Evolutionary conservation across 805 yeast species (phyloP).

Genomic region (Priceomyces melissophilus): DNA sequence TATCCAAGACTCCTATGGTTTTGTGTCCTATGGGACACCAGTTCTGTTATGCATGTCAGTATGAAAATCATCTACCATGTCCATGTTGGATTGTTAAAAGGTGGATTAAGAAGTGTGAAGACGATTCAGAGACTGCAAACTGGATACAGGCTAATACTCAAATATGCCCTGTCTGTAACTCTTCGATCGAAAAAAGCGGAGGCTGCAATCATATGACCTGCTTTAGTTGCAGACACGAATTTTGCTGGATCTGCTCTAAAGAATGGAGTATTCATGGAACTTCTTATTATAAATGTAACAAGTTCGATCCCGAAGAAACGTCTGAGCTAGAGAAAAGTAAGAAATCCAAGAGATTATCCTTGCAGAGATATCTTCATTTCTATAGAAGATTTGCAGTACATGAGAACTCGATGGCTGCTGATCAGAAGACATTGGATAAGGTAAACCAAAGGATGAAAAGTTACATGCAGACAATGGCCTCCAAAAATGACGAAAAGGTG

Average conservation of each 20-base stretch:
- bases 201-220: conserved; percentile 98
- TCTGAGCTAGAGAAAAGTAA: conserved; percentile 39
- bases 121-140: conserved; percentile 82
- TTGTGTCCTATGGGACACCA: conserved; percentile 61
- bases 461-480: conserved; percentile 57
- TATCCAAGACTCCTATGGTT: conserved; percentile 57
- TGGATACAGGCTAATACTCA: conserved; percentile 88
- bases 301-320: conserved; percentile 41
- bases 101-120: conserved; percentile 79
- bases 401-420: conserved; percentile 71
- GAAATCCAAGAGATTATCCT: conserved; percentile 43
- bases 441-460: conserved; percentile 62
- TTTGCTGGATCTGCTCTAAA: conserved; percentile 90
- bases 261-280: conserved; percentile 71
- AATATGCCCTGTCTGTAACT: conserved; percentile 77
- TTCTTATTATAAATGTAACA: conserved; percentile 63
- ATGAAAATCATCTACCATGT: conserved; percentile 80
- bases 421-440: conserved; percentile 56
- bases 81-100: conserved; percentile 64
- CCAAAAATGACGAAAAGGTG: conserved; percentile 18
- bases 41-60: conserved; percentile 76
- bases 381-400: conserved; percentile 73
- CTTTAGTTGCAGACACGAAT: conserved; percentile 68
- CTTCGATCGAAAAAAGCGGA: conserved; percentile 86
- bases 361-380: conserved; percentile 69